Base-by-base conservation (phyloP, 2,329 filamentous ascomycete species). In the Leptosphaerulina australis region DNA sequence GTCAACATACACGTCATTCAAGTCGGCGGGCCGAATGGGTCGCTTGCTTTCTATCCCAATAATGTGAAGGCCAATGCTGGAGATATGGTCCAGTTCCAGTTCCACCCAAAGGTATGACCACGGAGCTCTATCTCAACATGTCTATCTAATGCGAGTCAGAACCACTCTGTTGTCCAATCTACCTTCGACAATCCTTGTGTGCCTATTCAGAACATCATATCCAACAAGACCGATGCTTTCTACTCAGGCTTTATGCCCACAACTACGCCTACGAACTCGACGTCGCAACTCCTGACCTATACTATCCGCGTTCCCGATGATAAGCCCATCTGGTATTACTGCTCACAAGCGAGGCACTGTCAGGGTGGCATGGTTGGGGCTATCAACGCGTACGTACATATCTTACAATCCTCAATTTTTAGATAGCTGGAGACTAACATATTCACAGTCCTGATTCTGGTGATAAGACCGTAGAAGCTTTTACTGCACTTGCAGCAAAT, bases 151-250 rank as follows among this genome's bases (percentile, higher is more conserved):
- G 14, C 20, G 22, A 3, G 20, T 20, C 44, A 74, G 56, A 92
- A 92, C 78, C 89, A 93, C 81, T 91, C 88, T 40, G 84, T 91
- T 50, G 88, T 86, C 12, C 88, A 91, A 77, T 90, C 88, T 36
- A 84, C 80, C 63, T 93, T 92, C 64, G 85, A 87, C 63, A 74
- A 81, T 47, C 88, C 88, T 10, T 91, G 88, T 75, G 70, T 80
- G 21, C 87, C 88, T 40, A 82, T 88, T 60, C 62, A 69, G 56
- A 73, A 77, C 59, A 57, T 70, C 37, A 62, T 67, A 60, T 30
- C 62, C 46, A 71, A 77, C 71, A 77, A 79, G 74, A 76, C 74
- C 51, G 81, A 81, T 64, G 68, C 77, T 55, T 80, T 92, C 76
- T 87, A 81, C 63, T 79, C 76, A 11, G 86, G 87, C 51, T 88